A percentile compares a stretch with the other conserved stretches of the same genome.
Evolutionary conservation across 495 filamentous ascomycete genomes (phyloP).

Genomic region (Aspergillus sparsus): DNA sequence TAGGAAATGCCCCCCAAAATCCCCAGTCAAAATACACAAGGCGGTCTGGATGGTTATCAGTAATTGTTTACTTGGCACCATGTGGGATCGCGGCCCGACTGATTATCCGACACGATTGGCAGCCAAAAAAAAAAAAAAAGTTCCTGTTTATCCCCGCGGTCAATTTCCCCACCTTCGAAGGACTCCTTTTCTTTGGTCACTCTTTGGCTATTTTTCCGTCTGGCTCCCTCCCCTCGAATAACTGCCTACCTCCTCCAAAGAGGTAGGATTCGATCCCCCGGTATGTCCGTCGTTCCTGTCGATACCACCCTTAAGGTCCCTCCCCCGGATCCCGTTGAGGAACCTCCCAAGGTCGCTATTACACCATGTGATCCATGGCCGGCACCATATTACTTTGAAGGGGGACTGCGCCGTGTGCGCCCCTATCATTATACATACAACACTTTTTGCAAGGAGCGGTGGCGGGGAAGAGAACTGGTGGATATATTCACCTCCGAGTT

Average conservation of each 20-base stretch:
- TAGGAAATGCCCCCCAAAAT: too few species aligned
- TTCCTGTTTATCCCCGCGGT: too few species aligned
- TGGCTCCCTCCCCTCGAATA: conserved; percentile 64
- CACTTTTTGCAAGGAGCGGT: conserved; percentile 87
- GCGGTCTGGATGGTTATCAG: too few species aligned
- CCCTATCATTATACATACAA: conserved; percentile 95
- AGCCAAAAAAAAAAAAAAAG: too few species aligned
- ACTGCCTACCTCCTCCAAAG: conserved; percentile 59
- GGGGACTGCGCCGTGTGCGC: conserved; percentile 72
- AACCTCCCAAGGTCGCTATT: conserved; percentile 55
- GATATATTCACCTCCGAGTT: conserved; percentile 87
- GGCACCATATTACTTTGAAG: conserved; percentile 69
- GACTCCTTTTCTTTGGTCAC: too few species aligned
- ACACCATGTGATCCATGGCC: conserved; percentile 62
- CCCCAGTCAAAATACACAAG: too few species aligned
- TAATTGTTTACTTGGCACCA: too few species aligned
- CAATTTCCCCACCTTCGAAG: too few species aligned
- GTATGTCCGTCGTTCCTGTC: conserved; percentile 58
- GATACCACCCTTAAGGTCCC: conserved; percentile 38
- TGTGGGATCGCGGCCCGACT: too few species aligned
- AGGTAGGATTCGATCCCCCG: conserved; percentile 46
- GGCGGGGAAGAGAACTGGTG: conserved; percentile 72
- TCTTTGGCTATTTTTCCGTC: conserved; percentile 16
- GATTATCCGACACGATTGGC: too few species aligned
- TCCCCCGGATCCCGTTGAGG: conserved; percentile 35